Percentiles rank a stretch among this genome's conserved stretches.
Conservation (phyloP, 371 early-diverging fungal genomes). For the Fennellomyces sp. region DNA sequence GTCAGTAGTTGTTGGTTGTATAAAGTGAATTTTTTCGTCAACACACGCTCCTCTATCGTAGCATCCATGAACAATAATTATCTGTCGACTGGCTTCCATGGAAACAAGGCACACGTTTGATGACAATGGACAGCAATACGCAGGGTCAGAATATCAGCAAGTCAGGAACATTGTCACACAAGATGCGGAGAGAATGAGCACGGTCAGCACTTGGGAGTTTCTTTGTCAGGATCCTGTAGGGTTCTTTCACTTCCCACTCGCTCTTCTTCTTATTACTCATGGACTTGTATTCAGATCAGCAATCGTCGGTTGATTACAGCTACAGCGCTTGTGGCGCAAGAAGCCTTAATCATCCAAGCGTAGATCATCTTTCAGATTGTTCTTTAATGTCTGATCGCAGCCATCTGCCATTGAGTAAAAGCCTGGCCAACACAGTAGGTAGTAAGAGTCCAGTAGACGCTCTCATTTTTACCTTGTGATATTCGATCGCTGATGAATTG, state of each 20-base stretch:
- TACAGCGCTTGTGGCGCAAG: background rate
- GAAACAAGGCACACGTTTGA: background rate
- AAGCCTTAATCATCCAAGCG: constrained; percentile 10
- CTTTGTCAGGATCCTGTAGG: background rate
- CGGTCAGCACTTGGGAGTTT: no score
- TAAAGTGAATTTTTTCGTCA: no score
- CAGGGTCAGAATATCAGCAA: background rate
- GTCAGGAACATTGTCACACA: background rate
- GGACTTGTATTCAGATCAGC: background rate
- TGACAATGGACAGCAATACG: background rate
- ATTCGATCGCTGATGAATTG: no score
- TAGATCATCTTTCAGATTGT: constrained; percentile 1
- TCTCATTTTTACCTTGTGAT: background rate
- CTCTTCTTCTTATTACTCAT: background rate
- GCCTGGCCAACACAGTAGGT: background rate
- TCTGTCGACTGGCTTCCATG: no score
- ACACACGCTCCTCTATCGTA: no score
- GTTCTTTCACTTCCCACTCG: background rate
- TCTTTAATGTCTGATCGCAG: constrained; percentile 1
- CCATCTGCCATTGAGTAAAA: background rate
- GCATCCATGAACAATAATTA: no score
- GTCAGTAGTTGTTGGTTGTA: no score
- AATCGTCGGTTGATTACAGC: background rate
- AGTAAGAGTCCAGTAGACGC: background rate
- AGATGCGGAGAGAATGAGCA: background rate